Conservation (phyloP, 768 basidiomycete genomes). For the Macrolepiota dolichaula region DNA sequence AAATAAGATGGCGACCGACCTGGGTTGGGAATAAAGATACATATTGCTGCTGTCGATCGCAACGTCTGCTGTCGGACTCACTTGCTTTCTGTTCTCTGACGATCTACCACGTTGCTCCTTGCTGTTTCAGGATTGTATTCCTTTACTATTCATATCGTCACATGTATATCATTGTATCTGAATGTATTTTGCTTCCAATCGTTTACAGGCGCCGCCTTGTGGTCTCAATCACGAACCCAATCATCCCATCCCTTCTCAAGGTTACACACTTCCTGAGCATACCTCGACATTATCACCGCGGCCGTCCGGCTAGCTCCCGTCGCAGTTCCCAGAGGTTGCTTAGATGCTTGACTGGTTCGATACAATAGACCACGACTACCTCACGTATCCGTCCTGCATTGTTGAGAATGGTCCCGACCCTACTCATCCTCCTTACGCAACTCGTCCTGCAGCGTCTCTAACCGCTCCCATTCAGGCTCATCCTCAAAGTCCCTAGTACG, state of each 20-base stretch:
- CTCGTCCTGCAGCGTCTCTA: slow-evolving; percentile 67
- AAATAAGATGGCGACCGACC: slow-evolving; percentile 63
- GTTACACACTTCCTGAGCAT: background rate
- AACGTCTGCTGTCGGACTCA: background rate
- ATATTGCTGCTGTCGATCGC: slow-evolving; percentile 4
- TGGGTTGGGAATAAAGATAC: slow-evolving; percentile 45
- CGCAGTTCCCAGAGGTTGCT: background rate
- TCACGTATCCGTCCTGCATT: background rate
- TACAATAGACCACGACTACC: background rate
- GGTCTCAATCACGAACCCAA: background rate
- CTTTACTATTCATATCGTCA: slow-evolving; percentile 8
- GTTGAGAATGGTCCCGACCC: slow-evolving; percentile 1
- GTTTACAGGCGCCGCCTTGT: background rate
- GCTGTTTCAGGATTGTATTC: slow-evolving; percentile 11
- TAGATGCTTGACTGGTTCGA: background rate
- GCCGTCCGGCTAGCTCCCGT: background rate
- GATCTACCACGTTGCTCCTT: slow-evolving; percentile 11
- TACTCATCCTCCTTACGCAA: slow-evolving; percentile 38
- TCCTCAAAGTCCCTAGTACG: slow-evolving; percentile 86
- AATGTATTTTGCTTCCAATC: slow-evolving; percentile 1
- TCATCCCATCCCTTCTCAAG: background rate
- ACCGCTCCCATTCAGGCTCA: slow-evolving; percentile 75
- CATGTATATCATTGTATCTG: background rate
- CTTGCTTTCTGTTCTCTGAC: background rate
- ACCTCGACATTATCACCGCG: slow-evolving; percentile 1